Percentiles rank a stretch among this genome's conserved stretches.
phyloP scores from a whole-genome alignment of 768 basidiomycete genomes.

The Crassisporium funariophilum region DNA sequence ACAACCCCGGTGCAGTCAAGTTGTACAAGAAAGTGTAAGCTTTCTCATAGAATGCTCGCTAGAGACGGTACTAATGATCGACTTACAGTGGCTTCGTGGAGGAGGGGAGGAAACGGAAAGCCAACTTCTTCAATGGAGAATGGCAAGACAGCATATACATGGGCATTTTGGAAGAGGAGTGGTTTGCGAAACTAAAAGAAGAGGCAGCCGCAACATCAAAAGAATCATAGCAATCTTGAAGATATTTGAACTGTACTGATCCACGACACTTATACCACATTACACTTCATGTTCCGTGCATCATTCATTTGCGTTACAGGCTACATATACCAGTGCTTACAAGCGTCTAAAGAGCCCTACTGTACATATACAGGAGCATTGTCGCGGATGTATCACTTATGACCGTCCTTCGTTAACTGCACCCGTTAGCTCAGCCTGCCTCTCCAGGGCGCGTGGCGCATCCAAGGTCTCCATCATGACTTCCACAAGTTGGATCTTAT shows the following conservation, averaged over 20 bases:
- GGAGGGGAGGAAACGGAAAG: conserved; percentile 39
- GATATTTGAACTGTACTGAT: too few relatives aligned
- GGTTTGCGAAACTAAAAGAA: conserved; percentile 21
- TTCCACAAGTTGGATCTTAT: conserved; percentile 79
- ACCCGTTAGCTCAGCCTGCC: conserved; percentile 58
- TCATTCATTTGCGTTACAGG: too few relatives aligned
- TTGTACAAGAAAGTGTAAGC: conserved; percentile 34
- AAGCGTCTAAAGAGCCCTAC: too few relatives aligned
- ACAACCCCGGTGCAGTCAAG: conserved; percentile 17
- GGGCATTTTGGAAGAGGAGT: conserved; percentile 43
- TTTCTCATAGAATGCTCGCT: not conserved
- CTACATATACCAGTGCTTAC: too few relatives aligned
- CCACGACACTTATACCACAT: too few relatives aligned
- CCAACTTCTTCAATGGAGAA: conserved; percentile 34
- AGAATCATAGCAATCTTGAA: too few relatives aligned
- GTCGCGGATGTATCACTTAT: too few relatives aligned
- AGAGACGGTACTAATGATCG: not conserved
- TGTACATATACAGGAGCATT: too few relatives aligned
- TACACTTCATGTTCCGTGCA: too few relatives aligned
- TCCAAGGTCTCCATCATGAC: conserved; percentile 75
- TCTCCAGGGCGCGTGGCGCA: conserved; percentile 64
- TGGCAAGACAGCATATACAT: conserved; percentile 42
- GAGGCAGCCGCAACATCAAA: not conserved
- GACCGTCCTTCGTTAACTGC: too few relatives aligned
- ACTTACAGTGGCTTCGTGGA: conserved; percentile 38